Base-by-base conservation (phyloP, 2,329 filamentous ascomycete genomes). In the Capronia coronata region DNA sequence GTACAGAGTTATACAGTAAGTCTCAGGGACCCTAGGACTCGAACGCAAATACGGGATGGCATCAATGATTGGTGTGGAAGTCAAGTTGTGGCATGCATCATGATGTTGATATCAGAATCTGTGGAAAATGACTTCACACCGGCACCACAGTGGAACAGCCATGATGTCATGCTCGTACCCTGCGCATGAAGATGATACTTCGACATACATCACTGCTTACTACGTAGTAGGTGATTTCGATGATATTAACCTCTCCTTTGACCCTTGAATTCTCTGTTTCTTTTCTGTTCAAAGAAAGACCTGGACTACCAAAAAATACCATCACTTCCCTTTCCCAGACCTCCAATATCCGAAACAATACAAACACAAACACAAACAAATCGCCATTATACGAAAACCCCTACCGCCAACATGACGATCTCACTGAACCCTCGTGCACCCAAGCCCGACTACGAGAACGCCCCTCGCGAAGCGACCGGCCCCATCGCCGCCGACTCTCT, bases 401-500 rank as follows among this genome's bases (percentile, higher is more conserved):
- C n/a, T n/a, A n/a, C n/a, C n/a, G n/a, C 11, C 29, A 40, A 30
- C 37, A 49, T 19, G n/a, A 52, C n/a, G 14, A 59, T 44, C 49
- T 43, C 54, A 46, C 50, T 46, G 11, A 55, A 56, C 38, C 48
- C 57, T 10, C 40, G 48, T 19, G 54, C 56, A n/a, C 45, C 54
- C 52, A 77, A 72, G 39, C 73, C 64, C 40, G 77, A 79, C 62
- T 71, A 74, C 45, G 62, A 65, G 51, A 64, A 70, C 38, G 76
- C 79, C 22, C 76, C 74, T 51, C 64, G 71, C 13, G 87, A 93
- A 65, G 70, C 75, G 11, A 71, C 83, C 3, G 87, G 87, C 45
- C 61, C 73, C 21, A 75, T 91, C 1, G 69, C 76, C 38, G 71
- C 76, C 11, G 85, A 84, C 67, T 91, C 86, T 5, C 80, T 94